Conservation (phyloP, 2,329 filamentous ascomycete species). For the Trichoderma koningii region DNA sequence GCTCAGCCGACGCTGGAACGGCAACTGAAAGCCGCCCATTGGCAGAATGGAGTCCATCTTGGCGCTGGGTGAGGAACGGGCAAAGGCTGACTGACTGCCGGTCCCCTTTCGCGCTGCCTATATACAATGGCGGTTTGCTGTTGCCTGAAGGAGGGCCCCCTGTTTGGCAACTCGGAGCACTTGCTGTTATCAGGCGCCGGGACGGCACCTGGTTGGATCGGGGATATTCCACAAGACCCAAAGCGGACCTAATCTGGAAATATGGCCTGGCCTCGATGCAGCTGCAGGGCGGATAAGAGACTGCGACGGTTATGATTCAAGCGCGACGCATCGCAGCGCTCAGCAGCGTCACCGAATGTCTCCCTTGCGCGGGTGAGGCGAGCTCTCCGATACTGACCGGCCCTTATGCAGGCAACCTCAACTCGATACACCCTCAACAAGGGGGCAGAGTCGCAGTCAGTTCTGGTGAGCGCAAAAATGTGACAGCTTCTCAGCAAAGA, state of each 20-base stretch:
- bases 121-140: constrained; percentile 24
- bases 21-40: constrained; percentile 55
- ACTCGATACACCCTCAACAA: neutral
- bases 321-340: constrained; percentile 23
- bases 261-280: constrained; percentile 15
- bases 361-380: neutral
- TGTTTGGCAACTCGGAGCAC: neutral
- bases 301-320: constrained; percentile 15
- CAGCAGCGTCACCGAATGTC: constrained; percentile 10
- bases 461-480: constrained; percentile 1
- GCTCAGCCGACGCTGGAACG: constrained; percentile 65
- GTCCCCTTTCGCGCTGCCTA: constrained; percentile 1
- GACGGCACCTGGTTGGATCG: constrained; percentile 20
- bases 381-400: constrained; percentile 4
- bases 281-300: constrained; percentile 23
- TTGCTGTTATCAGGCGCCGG: constrained; percentile 20
- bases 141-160: constrained; percentile 26
- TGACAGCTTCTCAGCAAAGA: neutral
- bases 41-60: constrained; percentile 56
- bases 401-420: constrained; percentile 18
- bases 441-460: neutral
- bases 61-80: neutral
- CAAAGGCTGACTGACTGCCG: neutral
- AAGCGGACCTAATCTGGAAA: constrained; percentile 22
- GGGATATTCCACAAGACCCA: constrained; percentile 2